These are phyloP conservation scores for Alternaria panax DNA, from an alignment of 2,329 filamentous ascomycete species.

Conservation along the genomic window DNA sequence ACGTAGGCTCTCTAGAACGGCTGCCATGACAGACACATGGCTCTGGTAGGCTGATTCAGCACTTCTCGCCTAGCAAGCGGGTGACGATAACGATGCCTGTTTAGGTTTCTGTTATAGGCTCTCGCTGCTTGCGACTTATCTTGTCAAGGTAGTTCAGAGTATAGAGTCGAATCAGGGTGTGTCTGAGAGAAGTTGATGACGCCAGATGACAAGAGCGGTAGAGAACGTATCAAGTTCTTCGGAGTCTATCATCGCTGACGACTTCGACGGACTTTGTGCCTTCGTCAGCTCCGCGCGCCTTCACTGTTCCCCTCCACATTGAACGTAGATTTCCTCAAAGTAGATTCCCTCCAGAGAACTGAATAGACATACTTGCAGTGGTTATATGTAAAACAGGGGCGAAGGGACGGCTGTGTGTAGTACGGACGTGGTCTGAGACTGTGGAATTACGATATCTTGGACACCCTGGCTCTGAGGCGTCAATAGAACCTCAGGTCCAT, in stretches of 20 bases:
- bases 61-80: not conserved
- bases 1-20: not conserved
- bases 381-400: not conserved
- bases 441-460: not conserved
- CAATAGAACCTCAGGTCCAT: not conserved
- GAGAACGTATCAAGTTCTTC: not conserved
- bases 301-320: not conserved
- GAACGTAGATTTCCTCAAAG: not conserved
- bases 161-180: not conserved
- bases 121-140: not conserved
- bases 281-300: not conserved
- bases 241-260: not conserved
- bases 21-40: not conserved
- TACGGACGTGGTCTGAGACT: not conserved
- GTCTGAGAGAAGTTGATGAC: not conserved
- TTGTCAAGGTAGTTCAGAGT: not conserved
- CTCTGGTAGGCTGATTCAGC: not conserved
- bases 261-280: not conserved
- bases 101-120: not conserved
- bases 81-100: not conserved
- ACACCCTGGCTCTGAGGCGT: not conserved
- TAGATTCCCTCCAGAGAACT: not conserved
- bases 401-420: not conserved
- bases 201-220: not conserved
- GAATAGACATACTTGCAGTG: not conserved